Base-by-base conservation (phyloP, 1,284 basidiomycete genomes). In the Melampsora occidentalis region DNA sequence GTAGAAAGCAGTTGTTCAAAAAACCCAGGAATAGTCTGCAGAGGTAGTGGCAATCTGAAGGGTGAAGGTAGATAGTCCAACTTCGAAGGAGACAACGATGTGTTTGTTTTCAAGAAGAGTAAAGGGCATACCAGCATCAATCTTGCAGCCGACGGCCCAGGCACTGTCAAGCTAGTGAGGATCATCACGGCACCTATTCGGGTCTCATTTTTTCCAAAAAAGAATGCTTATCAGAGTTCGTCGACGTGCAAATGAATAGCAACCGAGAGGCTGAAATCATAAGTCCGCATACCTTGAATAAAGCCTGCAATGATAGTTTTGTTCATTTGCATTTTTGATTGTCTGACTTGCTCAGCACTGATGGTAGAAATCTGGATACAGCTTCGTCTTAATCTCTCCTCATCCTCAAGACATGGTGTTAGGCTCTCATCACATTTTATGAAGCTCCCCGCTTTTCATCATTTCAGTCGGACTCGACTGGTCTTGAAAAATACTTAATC, bases 301-400 rank as follows among this genome's bases (percentile, higher is more conserved):
- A 69, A 69, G 48, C 68, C 68, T 57, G 68, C 48, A 14, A 69
- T 53, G 35, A 69, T 69, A 22, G 68, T 69, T n/a, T 69, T 48
- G 22, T 69, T 69, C 22, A 69, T 35, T 59, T 69, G 68, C 51
- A 69, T 59, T 39, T 57, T 69, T 53, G 31, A 48, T 46, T 46
- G 7, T 35, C 35, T 28, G 31, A 39, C 33, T 59, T 69, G 49
- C 9, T 59, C 25, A 16, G 51, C 59, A 28, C 35, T n/a, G n/a
- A 69, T 69, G 2, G 68, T 39, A 2, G 31, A 59, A 16, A 69
- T 49, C 9, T 35, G 49, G 25, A 69, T 69, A 18, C 18, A 22
- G 68, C 68, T 69, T 59, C 57, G 48, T 12, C 49, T 48, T 18
- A 51, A 25, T 18, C 67, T 33, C 9, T 69, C 67, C 57, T 69